Conservation (phyloP, 1,284 basidiomycete genomes). For the Marasmius tenuissimus region DNA sequence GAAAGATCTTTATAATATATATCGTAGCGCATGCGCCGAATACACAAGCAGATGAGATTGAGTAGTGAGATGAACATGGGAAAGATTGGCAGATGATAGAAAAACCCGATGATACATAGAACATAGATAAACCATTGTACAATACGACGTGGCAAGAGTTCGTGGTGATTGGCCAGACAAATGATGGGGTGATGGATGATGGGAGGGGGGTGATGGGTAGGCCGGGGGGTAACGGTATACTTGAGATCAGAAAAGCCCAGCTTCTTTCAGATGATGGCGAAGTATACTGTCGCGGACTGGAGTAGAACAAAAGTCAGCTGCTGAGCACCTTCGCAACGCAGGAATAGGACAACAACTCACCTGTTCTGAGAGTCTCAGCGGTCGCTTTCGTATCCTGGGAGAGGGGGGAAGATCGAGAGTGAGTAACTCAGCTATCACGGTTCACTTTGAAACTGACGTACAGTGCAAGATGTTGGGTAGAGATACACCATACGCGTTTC, state of each 20-base stretch:
- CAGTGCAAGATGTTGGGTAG: conserved; percentile 62
- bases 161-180: too few relatives aligned
- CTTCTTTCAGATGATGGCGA: conserved; percentile 48
- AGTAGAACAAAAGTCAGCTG: conserved; percentile 5
- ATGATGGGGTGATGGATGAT: too few relatives aligned
- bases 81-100: too few relatives aligned
- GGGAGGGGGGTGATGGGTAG: not conserved
- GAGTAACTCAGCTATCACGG: not conserved
- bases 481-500: conserved; percentile 48
- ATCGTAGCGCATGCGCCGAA: too few relatives aligned
- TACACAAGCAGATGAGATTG: too few relatives aligned
- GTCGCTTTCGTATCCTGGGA: conserved; percentile 44
- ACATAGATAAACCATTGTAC: too few relatives aligned
- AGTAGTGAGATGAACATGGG: too few relatives aligned
- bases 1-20: too few relatives aligned
- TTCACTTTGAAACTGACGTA: conserved; percentile 29
- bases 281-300: conserved; percentile 59
- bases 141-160: too few relatives aligned
- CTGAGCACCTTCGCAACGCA: not conserved
- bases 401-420: not conserved
- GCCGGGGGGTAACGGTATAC: not conserved
- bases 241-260: conserved; percentile 26
- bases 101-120: too few relatives aligned
- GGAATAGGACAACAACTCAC: conserved; percentile 20
- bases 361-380: conserved; percentile 34